phyloP scores from a whole-genome alignment of 352 stramenopile genomes.

The Globisporangium lucens region DNA sequence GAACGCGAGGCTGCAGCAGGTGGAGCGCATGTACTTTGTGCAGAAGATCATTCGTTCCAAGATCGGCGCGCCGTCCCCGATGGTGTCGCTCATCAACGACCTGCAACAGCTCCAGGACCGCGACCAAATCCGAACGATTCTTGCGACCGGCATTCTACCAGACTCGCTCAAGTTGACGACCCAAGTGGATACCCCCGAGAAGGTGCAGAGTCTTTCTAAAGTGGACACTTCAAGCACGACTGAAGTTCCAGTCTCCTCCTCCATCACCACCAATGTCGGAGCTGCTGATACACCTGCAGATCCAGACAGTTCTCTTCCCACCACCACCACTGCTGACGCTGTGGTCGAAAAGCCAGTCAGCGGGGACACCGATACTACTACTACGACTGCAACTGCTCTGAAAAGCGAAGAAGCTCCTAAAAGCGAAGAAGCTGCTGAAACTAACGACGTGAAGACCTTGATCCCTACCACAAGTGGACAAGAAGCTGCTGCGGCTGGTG shows the following conservation, averaged over 20 bases:
- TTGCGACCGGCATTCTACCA: conserved; percentile 31
- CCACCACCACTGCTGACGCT: neutral
- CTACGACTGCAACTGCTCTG: neutral
- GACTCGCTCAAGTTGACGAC: neutral
- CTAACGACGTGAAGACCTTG: neutral
- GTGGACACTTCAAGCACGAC: neutral
- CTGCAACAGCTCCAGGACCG: conserved; percentile 35
- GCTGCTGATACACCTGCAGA: neutral
- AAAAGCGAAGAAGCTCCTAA: neutral
- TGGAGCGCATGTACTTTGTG: conserved; percentile 72
- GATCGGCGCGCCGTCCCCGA: conserved; percentile 16
- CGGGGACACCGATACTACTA: neutral
- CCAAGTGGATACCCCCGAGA: neutral
- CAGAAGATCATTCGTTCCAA: conserved; percentile 24
- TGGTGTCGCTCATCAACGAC: conserved; percentile 34
- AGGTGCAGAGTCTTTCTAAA: neutral
- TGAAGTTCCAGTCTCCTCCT: neutral
- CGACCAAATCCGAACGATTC: conserved; percentile 31
- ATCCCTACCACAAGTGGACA: neutral
- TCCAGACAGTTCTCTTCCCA: neutral
- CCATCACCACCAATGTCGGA: neutral
- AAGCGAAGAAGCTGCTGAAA: neutral
- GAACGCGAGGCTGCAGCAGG: conserved; percentile 51
- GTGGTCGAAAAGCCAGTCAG: neutral
- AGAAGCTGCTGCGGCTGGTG: neutral